Conservation (phyloP, 345 rosid species). For the Heritiera fomes region DNA sequence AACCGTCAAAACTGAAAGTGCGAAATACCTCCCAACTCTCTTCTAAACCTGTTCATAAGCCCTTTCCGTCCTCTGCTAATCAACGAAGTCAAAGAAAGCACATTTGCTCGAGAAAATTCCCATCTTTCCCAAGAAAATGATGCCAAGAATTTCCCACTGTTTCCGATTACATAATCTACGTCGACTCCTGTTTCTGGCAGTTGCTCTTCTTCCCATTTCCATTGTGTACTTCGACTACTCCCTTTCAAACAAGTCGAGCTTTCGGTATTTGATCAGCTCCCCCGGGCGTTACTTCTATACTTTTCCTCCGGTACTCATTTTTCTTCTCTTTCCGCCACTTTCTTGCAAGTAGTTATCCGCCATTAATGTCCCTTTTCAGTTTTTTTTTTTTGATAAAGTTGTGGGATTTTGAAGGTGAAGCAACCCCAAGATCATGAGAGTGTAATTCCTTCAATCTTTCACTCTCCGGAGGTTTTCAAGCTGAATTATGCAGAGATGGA, state of each 20-base stretch:
- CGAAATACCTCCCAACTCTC: too few species aligned
- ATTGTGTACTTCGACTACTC: background rate
- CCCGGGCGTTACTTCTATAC: background rate
- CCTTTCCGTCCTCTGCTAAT: background rate
- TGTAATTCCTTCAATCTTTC: conserved; percentile 14
- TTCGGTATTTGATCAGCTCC: background rate
- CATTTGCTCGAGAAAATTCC: background rate
- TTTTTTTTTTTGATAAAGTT: background rate
- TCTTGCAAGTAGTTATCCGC: background rate
- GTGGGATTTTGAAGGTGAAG: background rate
- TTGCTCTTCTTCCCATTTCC: background rate
- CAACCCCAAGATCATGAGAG: background rate
- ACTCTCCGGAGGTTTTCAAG: conserved; percentile 54
- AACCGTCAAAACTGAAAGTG: too few species aligned
- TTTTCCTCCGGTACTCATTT: background rate
- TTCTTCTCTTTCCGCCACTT: background rate
- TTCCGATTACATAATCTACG: background rate
- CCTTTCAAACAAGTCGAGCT: background rate
- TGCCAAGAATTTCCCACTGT: background rate
- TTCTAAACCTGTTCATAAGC: too few species aligned
- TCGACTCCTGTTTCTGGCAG: background rate
- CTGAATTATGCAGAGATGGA: conserved; percentile 75
- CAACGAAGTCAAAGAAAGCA: background rate
- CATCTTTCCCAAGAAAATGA: background rate
- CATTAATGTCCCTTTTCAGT: background rate